Evolutionary conservation across 1,284 basidiomycete genomes (phyloP), one percentile per base, ranked within the genome.

Genomic region (Vanrija sp.): DNA sequence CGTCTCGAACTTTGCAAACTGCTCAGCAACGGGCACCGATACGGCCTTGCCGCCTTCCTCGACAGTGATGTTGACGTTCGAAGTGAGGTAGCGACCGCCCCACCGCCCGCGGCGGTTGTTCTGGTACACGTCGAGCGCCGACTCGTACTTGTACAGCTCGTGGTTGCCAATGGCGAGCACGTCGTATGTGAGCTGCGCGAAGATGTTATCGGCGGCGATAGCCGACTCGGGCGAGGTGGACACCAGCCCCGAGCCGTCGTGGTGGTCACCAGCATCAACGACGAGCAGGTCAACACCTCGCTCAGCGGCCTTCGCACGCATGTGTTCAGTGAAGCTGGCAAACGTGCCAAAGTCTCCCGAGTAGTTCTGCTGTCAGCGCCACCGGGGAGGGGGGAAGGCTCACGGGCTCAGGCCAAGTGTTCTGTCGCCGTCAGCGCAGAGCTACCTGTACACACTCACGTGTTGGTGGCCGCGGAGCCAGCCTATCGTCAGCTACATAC

Each of bases 101-200:
- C 50, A 69, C 73, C 71, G 74, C 43, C 60, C 58, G 18, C 56
- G 55, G 15, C 89, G 89, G 72, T 89, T 87, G 54, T 83, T 12
- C 34, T 34, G 12, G 34, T 34, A 34, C 10, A 34, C 79, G 74
- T 88, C 86, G 82, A 90, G 87, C 72, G 89, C 83, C 66, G 88
- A 83, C 5, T 78, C 81, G 69, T 91, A 91, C 59, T 83, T 80
- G 76, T 93, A 94, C 34, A 94, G 76, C 76, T 94, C 91, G 66
- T 94, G 91, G 66, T 94, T 94, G 67, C 92, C 91, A 57, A 93
- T 89, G 0, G 88, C 79, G 65, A 93, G 83, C 8, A 91, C 66
- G 69, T 95, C 92, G 68, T 91, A 94, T 0, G 87, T 85, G 26
- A 94, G 79, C 63, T 84, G 77, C 28, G 83, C 78, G 62, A 94